Base-by-base conservation (phyloP, 768 basidiomycete genomes). In the Leccinum disarticulatum region DNA sequence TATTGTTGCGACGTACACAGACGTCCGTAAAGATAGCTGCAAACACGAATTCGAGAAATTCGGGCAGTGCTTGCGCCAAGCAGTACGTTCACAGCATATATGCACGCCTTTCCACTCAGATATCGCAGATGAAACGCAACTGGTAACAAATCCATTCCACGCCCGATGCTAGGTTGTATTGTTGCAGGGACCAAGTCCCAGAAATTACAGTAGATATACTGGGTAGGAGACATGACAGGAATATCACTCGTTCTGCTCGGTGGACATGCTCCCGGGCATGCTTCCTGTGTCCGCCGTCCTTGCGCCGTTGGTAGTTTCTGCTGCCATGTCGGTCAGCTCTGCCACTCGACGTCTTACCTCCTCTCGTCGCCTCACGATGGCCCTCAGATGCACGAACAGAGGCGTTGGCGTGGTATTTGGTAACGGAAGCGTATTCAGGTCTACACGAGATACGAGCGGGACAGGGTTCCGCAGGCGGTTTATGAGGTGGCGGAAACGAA, bases 21-120 rank as follows among this genome's bases (percentile, higher is more conserved):
- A 98, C 61, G 88, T 93, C 6, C 83, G 78, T 60, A 90, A 89
- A 72, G 91, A 92, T 65, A 83, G 86, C 66, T 99, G 96, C 77
- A 84, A 84, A 54, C 81, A 83, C 2, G 93, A 98, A 74, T 98
- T 97, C 61, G 79, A 79, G 13, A 84, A 83, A 63, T 99, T 98
- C 73, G 88, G 87, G 43, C 78, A 82, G 33, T 99, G 96, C 72
- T 74, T 99, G 33, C 85, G 86, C 51, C 78, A 84, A 64, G 87
- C 87, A 56, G 96, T 97, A 75, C 59, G 88, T 86, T 53, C 8
- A 14, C 36, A 52, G 36, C 22, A 25, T 43, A 50, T 56, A 14
- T 25, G n/a, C 25, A 22, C 14, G 17, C 50, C 13, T 33, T 17
- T 15, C 41, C 19, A 13, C 58, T 65, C 25, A 64, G 30, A 11